Evolutionary conservation across 2,329 filamentous ascomycete genomes (phyloP), one percentile per base, ranked within the genome.

Genomic region (Ceratocystis cubensis): DNA sequence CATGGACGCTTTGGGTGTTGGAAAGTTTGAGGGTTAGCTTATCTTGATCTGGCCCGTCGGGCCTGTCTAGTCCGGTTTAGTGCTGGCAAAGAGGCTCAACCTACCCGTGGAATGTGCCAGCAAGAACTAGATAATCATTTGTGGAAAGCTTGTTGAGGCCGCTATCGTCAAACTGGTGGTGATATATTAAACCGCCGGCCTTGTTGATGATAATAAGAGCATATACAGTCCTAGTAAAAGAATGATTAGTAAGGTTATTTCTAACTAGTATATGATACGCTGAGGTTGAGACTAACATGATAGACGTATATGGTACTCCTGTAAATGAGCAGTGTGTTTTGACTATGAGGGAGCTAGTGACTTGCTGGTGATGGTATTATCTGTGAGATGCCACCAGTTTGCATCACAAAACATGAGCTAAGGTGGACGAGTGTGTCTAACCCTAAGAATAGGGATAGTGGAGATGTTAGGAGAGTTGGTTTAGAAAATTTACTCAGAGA

Each of bases 201-300:
- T 99, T 99, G 82, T 96, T 97, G 80, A 99, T 96, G 75, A 99
- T 88, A 75, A 97, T 91, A 74, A 99, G 87, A 68, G 92, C 87
- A 76, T 95, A 94, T 75, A 99, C 88, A 71, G 91, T 89, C 94
- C 92, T 97, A 15, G 28, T 22, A 48, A 33, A 10, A 15, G 22
- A 22, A 13, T 6, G 25, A 25, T 25, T 63, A 48, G 41, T 45
- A 50, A 22, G 61, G 61, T 10, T 63, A 10, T 25, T 6, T 63
- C 22, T 22, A 20, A 8, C 30, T 13, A 8, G n/a, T 37, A 59
- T n/a, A 59, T 50, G 20, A 33, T 45, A 17, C 8, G 3, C 15
- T 3, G 41, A 44, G 59, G 1, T 6, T n/a, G 20, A 5, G 20
- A 20, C 33, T 10, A 37, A 33, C 13, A 59, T 33, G 17, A 37